phyloP scores from a whole-genome alignment of 2,329 filamentous ascomycete species.

The Fusarium proliferatum region DNA sequence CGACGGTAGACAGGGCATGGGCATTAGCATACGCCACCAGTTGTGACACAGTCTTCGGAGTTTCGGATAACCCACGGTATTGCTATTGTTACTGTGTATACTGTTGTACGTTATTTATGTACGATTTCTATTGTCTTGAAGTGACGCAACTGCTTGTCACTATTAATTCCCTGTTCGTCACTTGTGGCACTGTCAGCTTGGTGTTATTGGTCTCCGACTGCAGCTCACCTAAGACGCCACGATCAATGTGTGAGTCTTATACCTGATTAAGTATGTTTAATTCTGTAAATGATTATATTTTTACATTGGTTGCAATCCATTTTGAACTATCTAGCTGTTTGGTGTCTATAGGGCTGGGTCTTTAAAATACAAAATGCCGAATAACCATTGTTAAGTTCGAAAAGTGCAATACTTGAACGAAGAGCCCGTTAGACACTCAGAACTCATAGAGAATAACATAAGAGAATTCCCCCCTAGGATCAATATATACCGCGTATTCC shows the following conservation, averaged over 20 bases:
- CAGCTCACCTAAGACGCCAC: not conserved
- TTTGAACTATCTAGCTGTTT: fast-evolving
- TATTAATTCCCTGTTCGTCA: not conserved
- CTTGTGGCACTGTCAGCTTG: not conserved
- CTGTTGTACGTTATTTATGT: not conserved
- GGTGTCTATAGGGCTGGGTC: not conserved
- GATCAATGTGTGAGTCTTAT: not conserved
- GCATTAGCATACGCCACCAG: conserved; percentile 34
- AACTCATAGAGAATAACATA: not conserved
- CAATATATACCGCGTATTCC: too few relatives aligned
- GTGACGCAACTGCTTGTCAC: not conserved
- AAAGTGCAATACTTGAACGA: too few relatives aligned
- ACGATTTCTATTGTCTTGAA: not conserved
- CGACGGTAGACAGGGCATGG: conserved; percentile 1
- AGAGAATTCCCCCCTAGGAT: too few relatives aligned
- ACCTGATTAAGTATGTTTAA: not conserved
- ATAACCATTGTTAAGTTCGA: not conserved
- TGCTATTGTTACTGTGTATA: not conserved
- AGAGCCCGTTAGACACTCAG: not conserved
- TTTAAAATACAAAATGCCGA: fast-evolving
- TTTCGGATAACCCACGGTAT: conserved; percentile 35
- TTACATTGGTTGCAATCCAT: not conserved
- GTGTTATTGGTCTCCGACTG: not conserved
- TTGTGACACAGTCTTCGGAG: conserved; percentile 38
- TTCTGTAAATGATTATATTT: fast-evolving